Percentiles rank a stretch among this genome's conserved stretches.
phyloP scores from a whole-genome alignment of 495 filamentous ascomycete species.

The Jackrogersella multiformis region DNA sequence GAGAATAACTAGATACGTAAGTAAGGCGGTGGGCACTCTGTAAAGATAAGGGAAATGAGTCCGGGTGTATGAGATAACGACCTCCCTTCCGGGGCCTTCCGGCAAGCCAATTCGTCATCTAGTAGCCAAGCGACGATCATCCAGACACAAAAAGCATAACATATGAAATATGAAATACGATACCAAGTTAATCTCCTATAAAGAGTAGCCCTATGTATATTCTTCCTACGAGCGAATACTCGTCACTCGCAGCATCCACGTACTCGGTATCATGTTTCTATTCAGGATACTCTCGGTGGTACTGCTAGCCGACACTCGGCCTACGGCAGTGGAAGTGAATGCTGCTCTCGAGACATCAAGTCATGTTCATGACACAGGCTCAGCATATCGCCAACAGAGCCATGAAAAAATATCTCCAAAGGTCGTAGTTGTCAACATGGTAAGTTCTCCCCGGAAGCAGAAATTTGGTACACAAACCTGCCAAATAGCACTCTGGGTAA shows the following conservation, averaged over 20 bases:
- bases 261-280: constrained; percentile 10
- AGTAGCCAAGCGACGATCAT: neutral
- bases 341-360: neutral
- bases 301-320: constrained; percentile 1
- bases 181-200: too few relatives aligned
- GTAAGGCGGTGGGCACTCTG: too few relatives aligned
- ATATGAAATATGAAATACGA: too few relatives aligned
- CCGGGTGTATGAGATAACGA: neutral
- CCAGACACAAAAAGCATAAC: constrained; percentile 1
- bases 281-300: neutral
- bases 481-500: constrained; percentile 56
- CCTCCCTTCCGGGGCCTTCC: too few relatives aligned
- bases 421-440: constrained; percentile 77
- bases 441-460: constrained; percentile 75
- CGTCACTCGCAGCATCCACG: neutral
- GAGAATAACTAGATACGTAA: too few relatives aligned
- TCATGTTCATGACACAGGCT: neutral
- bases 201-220: too few relatives aligned
- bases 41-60: too few relatives aligned
- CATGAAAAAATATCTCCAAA: constrained; percentile 64
- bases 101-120: constrained; percentile 23
- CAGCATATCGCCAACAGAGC: neutral
- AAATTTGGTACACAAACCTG: constrained; percentile 70
- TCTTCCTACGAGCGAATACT: too few relatives aligned
- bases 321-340: constrained; percentile 1